phyloP scores from a whole-genome alignment of 2,329 filamentous ascomycete genomes.

The Cryphonectria naterciae region DNA sequence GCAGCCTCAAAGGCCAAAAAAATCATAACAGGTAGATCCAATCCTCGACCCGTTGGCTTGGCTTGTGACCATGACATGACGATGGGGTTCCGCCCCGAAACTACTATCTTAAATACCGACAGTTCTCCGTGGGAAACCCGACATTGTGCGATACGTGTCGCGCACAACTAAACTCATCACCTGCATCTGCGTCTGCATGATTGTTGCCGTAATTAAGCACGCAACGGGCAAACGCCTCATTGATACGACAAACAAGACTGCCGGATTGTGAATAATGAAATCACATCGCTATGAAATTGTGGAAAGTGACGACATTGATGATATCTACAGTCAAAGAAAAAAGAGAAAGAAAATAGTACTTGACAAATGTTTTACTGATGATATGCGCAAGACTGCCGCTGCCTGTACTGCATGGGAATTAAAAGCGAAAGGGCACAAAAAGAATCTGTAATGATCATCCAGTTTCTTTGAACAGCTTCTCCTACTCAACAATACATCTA shows the following conservation, averaged over 20 bases:
- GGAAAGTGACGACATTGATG: not conserved
- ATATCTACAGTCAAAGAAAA: not conserved
- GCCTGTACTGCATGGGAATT: too few relatives aligned
- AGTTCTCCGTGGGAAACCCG: conserved; percentile 3
- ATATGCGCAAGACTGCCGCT: not conserved
- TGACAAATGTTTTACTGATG: not conserved
- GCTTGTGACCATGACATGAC: not conserved
- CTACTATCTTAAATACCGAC: conserved; percentile 3
- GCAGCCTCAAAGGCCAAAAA: not conserved
- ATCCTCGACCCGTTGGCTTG: not conserved
- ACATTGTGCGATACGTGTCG: not conserved
- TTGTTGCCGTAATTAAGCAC: not conserved
- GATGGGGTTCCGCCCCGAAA: not conserved
- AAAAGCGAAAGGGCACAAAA: not conserved
- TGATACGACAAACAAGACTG: not conserved
- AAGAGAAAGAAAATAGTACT: not conserved
- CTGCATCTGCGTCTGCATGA: not conserved
- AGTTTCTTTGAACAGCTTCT: not conserved
- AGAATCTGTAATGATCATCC: not conserved
- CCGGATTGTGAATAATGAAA: not conserved
- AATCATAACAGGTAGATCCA: too few relatives aligned
- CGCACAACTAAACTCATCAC: not conserved
- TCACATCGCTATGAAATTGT: not conserved
- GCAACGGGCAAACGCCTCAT: not conserved
- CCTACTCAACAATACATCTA: not conserved